Conservation (phyloP, 1,284 basidiomycete species). For the Rhodotorula sp. region DNA sequence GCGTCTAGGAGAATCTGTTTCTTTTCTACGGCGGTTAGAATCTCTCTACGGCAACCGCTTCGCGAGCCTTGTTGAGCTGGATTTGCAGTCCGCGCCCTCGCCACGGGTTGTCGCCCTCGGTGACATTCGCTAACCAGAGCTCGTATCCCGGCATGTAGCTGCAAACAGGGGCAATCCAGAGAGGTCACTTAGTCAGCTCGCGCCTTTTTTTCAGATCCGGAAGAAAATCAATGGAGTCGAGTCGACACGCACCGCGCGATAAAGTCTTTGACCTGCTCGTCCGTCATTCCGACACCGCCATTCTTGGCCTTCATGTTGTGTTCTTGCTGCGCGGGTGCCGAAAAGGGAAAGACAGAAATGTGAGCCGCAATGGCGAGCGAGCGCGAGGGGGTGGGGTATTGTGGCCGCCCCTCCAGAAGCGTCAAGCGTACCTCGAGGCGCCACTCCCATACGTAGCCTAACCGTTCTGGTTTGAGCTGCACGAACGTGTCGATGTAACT, state of each 20-base stretch:
- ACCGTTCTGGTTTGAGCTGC: slow-evolving; percentile 56
- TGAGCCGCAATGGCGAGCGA: too few species aligned
- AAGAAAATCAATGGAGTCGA: slow-evolving; percentile 52
- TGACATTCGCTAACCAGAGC: slow-evolving; percentile 53
- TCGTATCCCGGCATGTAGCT: slow-evolving; percentile 83
- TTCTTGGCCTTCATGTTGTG: slow-evolving; percentile 77
- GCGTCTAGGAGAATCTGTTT: not conserved
- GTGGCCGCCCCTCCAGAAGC: too few species aligned
- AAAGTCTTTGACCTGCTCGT: slow-evolving; percentile 69
- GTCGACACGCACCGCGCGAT: slow-evolving; percentile 34
- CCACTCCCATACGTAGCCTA: slow-evolving; percentile 44
- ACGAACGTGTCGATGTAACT: slow-evolving; percentile 64
- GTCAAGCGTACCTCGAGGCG: slow-evolving; percentile 36
- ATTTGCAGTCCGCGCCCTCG: not conserved
- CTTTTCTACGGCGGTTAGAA: not conserved
- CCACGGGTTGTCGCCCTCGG: not conserved
- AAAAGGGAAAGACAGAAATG: too few species aligned
- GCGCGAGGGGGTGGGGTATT: too few species aligned
- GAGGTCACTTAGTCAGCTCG: not conserved
- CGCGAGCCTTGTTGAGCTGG: not conserved
- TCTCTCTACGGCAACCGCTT: not conserved
- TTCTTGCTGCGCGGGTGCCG: slow-evolving; percentile 63
- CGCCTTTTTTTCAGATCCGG: not conserved
- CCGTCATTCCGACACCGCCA: slow-evolving; percentile 80
- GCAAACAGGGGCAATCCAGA: slow-evolving; percentile 53